A percentile compares a stretch with the other conserved stretches of the same genome.
Conservation (phyloP, 176 grass and related monocot species). For the Elymus sibiricus region DNA sequence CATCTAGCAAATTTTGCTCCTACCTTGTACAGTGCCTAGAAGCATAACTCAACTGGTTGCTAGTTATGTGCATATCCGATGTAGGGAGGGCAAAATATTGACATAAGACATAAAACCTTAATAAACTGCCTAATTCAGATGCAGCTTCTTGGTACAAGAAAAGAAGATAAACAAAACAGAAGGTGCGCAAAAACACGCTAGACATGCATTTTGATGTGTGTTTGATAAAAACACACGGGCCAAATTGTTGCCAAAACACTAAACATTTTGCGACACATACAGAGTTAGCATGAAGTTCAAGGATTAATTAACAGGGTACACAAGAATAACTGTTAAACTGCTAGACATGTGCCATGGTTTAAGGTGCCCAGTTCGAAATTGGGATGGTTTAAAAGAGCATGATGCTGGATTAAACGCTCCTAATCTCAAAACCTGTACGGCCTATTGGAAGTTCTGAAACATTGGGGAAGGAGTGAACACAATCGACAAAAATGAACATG, state of each 20-base stretch:
- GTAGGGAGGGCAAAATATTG: neutral
- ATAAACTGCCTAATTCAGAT: neutral
- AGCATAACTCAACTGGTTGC: neutral
- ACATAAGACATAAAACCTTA: neutral
- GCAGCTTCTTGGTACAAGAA: neutral
- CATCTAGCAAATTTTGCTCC: neutral
- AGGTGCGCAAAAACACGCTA: neutral
- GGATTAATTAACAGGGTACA: neutral
- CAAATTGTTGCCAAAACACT: neutral
- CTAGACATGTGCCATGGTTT: neutral
- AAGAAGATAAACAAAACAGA: neutral
- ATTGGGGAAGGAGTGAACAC: neutral
- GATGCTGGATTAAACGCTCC: neutral
- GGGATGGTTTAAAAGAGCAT: slow-evolving; percentile 7
- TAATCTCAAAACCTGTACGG: neutral
- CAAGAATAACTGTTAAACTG: neutral
- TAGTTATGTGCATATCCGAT: neutral
- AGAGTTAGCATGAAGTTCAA: neutral
- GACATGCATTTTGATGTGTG: neutral
- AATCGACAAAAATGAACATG: neutral
- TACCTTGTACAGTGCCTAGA: neutral
- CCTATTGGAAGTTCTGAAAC: neutral
- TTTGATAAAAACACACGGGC: neutral
- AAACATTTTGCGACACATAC: neutral
- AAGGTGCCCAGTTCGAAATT: neutral